Conservation (phyloP, 2,329 filamentous ascomycete genomes). For the Venturia nashicola region DNA sequence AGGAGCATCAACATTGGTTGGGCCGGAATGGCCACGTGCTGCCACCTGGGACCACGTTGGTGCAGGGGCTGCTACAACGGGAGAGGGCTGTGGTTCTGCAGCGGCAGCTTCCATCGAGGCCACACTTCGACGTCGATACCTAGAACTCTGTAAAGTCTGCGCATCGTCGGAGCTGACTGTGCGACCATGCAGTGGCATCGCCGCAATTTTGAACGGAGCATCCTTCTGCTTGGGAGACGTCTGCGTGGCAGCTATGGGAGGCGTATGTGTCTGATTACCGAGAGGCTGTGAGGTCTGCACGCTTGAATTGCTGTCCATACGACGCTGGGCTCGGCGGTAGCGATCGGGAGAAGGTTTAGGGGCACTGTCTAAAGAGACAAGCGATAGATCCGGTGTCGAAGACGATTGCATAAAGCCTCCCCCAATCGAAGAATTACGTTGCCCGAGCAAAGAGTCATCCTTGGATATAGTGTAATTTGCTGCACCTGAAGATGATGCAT, state of each 20-base stretch:
- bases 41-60: conserved; percentile 11
- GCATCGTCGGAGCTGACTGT: conserved; percentile 52
- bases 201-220: conserved; percentile 11
- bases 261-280: neutral
- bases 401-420: conserved; percentile 34
- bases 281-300: conserved; percentile 11
- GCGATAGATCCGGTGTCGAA: conserved; percentile 40
- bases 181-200: conserved; percentile 42
- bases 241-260: neutral
- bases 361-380: conserved; percentile 43
- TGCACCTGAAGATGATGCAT: conserved; percentile 26
- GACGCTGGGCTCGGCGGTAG: conserved; percentile 58
- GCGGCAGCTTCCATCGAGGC: conserved; percentile 42
- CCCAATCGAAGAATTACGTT: conserved; percentile 25
- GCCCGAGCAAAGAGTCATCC: conserved; percentile 33
- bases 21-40: conserved; percentile 1
- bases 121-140: conserved; percentile 73
- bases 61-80: conserved; percentile 12
- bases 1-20: neutral
- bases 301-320: conserved; percentile 36
- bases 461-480: conserved; percentile 27
- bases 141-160: conserved; percentile 50
- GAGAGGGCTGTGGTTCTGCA: neutral
- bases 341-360: conserved; percentile 66
- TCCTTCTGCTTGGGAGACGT: neutral